These are phyloP conservation scores for Olyra latifolia DNA, from an alignment of 176 grass and related monocot species.

Conservation along the genomic window DNA sequence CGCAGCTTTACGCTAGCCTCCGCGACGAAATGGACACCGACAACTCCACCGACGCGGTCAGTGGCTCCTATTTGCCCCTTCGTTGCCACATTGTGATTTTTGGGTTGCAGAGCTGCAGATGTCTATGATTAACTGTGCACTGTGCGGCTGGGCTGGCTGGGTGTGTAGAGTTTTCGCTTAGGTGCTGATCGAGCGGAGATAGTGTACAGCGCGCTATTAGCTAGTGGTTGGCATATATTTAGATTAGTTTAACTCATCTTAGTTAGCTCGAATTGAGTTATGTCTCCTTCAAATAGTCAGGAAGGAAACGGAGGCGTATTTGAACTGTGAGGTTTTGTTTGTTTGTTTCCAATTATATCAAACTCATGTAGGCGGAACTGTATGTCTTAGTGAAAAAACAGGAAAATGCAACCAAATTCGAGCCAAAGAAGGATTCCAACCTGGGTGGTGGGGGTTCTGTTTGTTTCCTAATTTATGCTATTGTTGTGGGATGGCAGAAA, in stretches of 20 bases:
- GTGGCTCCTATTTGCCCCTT: conserved; percentile 11
- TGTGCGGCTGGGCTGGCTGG: neutral
- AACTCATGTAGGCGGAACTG: too few relatives aligned
- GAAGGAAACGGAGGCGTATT: conserved; percentile 14
- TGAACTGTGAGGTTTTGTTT: conserved; percentile 15
- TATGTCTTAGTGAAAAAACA: too few relatives aligned
- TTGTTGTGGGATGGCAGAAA: neutral
- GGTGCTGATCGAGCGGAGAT: neutral
- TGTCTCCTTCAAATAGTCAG: conserved; percentile 1
- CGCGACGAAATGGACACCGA: conserved; percentile 87
- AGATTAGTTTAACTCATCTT: conserved; percentile 36
- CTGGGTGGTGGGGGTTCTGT: too few relatives aligned
- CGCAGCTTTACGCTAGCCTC: conserved; percentile 77
- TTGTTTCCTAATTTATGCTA: neutral
- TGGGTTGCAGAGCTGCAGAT: too few relatives aligned
- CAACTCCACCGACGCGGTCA: conserved; percentile 84
- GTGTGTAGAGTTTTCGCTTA: neutral
- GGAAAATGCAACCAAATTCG: too few relatives aligned
- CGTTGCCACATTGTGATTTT: neutral
- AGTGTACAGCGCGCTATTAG: neutral
- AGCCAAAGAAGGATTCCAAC: too few relatives aligned
- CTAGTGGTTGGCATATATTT: neutral
- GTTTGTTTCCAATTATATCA: neutral
- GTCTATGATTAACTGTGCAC: too few relatives aligned
- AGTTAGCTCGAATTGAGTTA: conserved; percentile 19